A percentile compares a stretch with the other conserved stretches of the same genome.
Evolutionary conservation across 2,329 filamentous ascomycete species (phyloP).

Genomic region (Penicillium sp.): DNA sequence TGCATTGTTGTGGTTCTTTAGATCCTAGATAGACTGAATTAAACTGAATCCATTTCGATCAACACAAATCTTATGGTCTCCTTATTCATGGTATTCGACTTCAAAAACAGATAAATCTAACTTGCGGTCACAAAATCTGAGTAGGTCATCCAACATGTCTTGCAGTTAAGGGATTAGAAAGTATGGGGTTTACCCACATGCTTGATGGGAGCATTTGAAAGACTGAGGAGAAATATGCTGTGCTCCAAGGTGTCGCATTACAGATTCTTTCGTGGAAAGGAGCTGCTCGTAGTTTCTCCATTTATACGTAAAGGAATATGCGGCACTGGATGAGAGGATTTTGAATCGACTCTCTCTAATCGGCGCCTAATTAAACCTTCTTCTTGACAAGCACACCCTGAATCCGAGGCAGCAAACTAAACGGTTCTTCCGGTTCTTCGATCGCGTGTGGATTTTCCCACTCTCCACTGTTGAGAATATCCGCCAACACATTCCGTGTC

Average conservation of each 20-base stretch:
- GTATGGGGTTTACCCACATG: too few species aligned
- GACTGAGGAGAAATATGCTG: too few species aligned
- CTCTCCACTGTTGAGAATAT: slow-evolving; percentile 21
- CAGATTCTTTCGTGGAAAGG: too few species aligned
- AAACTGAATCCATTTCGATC: background rate
- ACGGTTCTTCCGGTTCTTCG: slow-evolving; percentile 15
- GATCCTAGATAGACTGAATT: background rate
- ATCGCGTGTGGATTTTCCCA: slow-evolving; percentile 22
- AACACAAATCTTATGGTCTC: background rate
- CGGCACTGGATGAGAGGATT: too few species aligned
- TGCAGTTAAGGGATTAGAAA: too few species aligned
- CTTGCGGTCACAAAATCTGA: background rate
- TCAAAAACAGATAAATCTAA: background rate
- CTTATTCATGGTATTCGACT: background rate
- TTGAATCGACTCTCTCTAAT: background rate
- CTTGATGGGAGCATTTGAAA: too few species aligned
- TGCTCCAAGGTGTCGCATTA: too few species aligned
- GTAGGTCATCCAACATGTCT: background rate
- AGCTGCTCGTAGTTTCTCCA: too few species aligned
- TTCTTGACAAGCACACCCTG: slow-evolving; percentile 24
- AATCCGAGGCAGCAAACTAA: slow-evolving; percentile 19
- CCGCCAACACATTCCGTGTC: slow-evolving; percentile 16
- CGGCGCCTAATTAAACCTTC: background rate
- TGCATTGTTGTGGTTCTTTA: background rate
- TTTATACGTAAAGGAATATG: background rate